phyloP scores from a whole-genome alignment of 2,329 filamentous ascomycete genomes.

The Hypoxylon sp. region DNA sequence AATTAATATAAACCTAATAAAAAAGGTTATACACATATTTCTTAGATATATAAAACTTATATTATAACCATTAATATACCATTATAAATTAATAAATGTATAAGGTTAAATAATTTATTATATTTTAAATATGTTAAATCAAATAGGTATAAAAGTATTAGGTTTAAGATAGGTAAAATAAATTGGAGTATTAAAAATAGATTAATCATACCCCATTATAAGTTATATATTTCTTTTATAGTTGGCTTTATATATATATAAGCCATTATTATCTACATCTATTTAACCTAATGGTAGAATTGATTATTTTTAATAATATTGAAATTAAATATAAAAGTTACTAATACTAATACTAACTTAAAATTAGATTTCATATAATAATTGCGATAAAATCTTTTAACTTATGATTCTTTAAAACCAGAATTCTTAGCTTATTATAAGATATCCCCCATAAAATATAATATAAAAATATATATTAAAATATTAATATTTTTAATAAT shows the following conservation, averaged over 20 bases:
- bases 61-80: too few relatives aligned
- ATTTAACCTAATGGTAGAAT: conserved; percentile 11
- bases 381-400: conserved; percentile 5
- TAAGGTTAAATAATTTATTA: not conserved
- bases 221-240: conserved; percentile 6
- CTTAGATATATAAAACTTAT: too few relatives aligned
- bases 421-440: conserved; percentile 9
- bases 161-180: not conserved
- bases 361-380: not conserved
- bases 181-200: conserved; percentile 9
- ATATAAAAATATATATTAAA: not conserved
- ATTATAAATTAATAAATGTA: too few relatives aligned
- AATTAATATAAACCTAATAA: too few relatives aligned
- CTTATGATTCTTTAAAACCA: conserved; percentile 3
- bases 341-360: not conserved
- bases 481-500: conserved; percentile 7
- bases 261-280: not conserved
- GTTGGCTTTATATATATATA: not conserved
- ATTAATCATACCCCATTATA: conserved; percentile 6
- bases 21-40: too few relatives aligned
- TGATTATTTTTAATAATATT: conserved; percentile 7
- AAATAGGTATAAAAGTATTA: conserved; percentile 5
- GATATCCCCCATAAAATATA: conserved; percentile 3
- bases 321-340: conserved; percentile 6
- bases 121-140: conserved; percentile 10